Percentiles rank a stretch among this genome's conserved stretches.
phyloP scores from a whole-genome alignment of 345 rosid genomes.

The Eucalyptus pumila region DNA sequence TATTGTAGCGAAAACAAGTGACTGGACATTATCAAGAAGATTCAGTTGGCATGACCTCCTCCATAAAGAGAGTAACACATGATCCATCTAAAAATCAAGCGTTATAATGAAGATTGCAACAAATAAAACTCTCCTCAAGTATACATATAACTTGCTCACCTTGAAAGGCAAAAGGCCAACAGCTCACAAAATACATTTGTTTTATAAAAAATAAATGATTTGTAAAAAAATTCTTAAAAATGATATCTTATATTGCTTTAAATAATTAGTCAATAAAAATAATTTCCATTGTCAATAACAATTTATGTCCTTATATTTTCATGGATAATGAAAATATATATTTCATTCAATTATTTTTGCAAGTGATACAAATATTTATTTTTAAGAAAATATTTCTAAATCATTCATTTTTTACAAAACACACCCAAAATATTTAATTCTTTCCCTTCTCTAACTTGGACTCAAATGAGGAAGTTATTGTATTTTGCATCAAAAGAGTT shows the following conservation, averaged over 20 bases:
- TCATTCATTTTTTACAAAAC: background rate
- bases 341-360: background rate
- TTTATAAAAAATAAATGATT: background rate
- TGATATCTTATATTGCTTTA: background rate
- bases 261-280: background rate
- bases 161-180: background rate
- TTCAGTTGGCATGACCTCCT: background rate
- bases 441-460: background rate
- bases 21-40: background rate
- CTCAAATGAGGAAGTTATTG: background rate
- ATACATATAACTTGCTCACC: background rate
- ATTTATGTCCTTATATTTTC: background rate
- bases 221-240: background rate
- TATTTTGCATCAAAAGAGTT: background rate
- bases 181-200: background rate
- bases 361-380: background rate
- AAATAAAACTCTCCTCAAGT: background rate
- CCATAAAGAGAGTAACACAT: background rate
- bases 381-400: background rate
- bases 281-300: rapidly evolving
- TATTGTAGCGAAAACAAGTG: background rate
- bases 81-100: background rate
- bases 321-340: background rate
- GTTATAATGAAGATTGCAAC: background rate
- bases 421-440: background rate